phyloP scores from a whole-genome alignment of 306 rosid species.

The Castanea sativa region DNA sequence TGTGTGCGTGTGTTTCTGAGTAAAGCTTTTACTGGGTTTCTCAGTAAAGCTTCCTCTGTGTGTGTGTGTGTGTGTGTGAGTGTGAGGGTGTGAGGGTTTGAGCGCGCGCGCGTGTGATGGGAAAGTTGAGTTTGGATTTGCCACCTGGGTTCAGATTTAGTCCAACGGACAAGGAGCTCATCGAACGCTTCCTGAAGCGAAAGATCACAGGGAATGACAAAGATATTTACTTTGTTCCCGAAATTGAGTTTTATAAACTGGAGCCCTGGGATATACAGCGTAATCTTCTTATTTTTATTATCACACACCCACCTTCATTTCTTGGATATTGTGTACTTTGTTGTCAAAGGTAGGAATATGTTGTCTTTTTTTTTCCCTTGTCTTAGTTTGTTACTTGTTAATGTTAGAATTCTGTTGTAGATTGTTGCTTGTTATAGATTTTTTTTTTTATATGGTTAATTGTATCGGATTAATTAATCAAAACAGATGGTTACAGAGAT shows the following conservation, averaged over 20 bases:
- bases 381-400: too few relatives aligned
- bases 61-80: too few relatives aligned
- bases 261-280: slow-evolving; percentile 98
- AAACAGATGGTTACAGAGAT: too few relatives aligned
- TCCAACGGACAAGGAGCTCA: slow-evolving; percentile 81
- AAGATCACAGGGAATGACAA: slow-evolving; percentile 68
- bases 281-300: slow-evolving; percentile 11
- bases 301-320: background rate
- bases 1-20: too few relatives aligned
- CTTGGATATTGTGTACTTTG: background rate
- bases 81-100: too few relatives aligned
- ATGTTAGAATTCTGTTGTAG: too few relatives aligned
- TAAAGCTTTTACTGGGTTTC: too few relatives aligned
- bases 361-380: background rate
- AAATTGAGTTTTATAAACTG: slow-evolving; percentile 81
- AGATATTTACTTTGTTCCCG: slow-evolving; percentile 68
- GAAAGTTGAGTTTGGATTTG: slow-evolving; percentile 35
- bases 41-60: too few relatives aligned
- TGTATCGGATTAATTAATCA: too few relatives aligned
- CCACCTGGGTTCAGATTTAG: slow-evolving; percentile 87
- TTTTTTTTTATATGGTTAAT: too few relatives aligned
- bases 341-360: background rate
- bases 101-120: background rate
- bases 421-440: too few relatives aligned
- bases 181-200: slow-evolving; percentile 52